Conservation (phyloP, 129 eudicot genomes). For the Flaveria brownii region DNA sequence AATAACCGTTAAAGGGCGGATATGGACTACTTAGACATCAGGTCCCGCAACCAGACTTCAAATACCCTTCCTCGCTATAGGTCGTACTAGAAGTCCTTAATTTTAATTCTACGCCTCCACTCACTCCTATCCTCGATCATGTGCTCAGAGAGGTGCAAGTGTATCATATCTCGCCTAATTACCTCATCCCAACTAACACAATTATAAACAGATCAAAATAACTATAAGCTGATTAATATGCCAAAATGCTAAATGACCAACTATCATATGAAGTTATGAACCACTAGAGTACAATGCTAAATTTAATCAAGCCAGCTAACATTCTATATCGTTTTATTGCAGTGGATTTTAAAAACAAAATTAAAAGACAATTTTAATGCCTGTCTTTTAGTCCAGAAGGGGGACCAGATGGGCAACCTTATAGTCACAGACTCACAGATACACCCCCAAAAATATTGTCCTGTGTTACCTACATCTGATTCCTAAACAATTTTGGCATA, state of each 20-base stretch:
- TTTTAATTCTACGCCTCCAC: too few species aligned
- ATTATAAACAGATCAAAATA: background rate
- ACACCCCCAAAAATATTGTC: constrained; percentile 36
- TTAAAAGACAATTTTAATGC: constrained; percentile 21
- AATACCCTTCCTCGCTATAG: too few species aligned
- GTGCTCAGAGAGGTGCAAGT: too few species aligned
- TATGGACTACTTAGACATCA: too few species aligned
- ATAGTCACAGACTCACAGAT: constrained; percentile 37
- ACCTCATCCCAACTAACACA: too few species aligned
- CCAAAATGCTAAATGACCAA: background rate
- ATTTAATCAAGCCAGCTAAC: constrained; percentile 14
- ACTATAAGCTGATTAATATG: background rate
- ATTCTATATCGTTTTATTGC: constrained; percentile 1
- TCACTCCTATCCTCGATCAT: too few species aligned
- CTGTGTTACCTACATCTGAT: constrained; percentile 12
- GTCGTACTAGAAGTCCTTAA: too few species aligned
- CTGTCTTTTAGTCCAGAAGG: constrained; percentile 30
- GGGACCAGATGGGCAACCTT: constrained; percentile 39
- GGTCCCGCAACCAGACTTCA: too few species aligned
- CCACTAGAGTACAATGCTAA: background rate
- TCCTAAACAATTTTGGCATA: constrained; percentile 41
- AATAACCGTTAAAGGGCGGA: too few species aligned
- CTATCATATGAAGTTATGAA: background rate
- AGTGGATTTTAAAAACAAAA: constrained; percentile 10
- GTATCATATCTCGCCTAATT: too few species aligned